Percentiles rank a stretch among this genome's conserved stretches.
Evolutionary conservation across 1,284 basidiomycete species (phyloP).

Genomic region (Tremellales sp.): DNA sequence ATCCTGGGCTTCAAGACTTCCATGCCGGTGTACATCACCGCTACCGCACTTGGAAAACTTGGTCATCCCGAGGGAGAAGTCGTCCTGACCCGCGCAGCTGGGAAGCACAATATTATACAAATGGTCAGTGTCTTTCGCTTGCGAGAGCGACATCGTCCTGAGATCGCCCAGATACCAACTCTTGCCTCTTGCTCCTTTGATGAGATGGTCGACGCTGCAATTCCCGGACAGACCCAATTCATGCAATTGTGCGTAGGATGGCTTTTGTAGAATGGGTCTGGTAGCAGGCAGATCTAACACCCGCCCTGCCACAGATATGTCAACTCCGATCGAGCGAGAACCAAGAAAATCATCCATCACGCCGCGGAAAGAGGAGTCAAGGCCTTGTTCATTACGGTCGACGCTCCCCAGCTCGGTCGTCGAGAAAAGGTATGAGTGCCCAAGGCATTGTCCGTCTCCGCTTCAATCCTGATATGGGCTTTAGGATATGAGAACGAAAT

Average conservation of each 20-base stretch:
- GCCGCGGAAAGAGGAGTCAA: slow-evolving; percentile 81
- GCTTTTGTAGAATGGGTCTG: neutral
- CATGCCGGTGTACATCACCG: slow-evolving; percentile 73
- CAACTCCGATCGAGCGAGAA: slow-evolving; percentile 76
- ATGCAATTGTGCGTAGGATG: slow-evolving; percentile 60
- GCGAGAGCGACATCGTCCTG: slow-evolving; percentile 2
- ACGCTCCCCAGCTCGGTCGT: slow-evolving; percentile 86
- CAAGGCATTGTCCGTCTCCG: neutral
- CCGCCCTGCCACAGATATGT: slow-evolving; percentile 59
- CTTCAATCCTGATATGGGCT: slow-evolving; percentile 2
- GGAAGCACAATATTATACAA: slow-evolving; percentile 73
- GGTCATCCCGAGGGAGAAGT: slow-evolving; percentile 91
- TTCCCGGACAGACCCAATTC: slow-evolving; percentile 70
- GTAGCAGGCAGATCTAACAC: slow-evolving; percentile 2
- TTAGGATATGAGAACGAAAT: slow-evolving; percentile 92
- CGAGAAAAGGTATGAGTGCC: slow-evolving; percentile 74
- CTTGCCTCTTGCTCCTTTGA: slow-evolving; percentile 85
- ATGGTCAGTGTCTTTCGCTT: slow-evolving; percentile 59
- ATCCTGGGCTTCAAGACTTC: slow-evolving; percentile 68
- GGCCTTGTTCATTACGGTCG: slow-evolving; percentile 81
- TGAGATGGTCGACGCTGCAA: slow-evolving; percentile 76
- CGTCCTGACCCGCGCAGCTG: slow-evolving; percentile 78
- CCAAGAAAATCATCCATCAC: slow-evolving; percentile 75
- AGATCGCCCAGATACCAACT: slow-evolving; percentile 66
- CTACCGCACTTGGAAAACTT: slow-evolving; percentile 65